Evolutionary conservation across 345 rosid genomes (phyloP), one percentile per base, ranked within the genome.

Genomic region (Kandelia obovata): DNA sequence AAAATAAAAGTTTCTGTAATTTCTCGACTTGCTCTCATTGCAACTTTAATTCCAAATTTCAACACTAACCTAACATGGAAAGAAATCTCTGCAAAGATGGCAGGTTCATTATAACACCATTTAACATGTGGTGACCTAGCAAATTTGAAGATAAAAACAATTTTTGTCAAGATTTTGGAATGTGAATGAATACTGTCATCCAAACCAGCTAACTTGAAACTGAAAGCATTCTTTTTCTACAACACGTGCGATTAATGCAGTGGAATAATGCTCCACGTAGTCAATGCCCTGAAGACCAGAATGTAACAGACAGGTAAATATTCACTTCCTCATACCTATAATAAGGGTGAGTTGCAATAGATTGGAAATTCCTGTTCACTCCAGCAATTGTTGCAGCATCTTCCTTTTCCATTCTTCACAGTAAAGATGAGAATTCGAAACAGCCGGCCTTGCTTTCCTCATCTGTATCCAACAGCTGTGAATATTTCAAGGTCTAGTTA

Each of bases 371-470:
- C 59, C 30, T 26, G 16, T 56, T 56, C 59, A 56, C 30, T 56
- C 28, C 28, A 20, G 23, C 59, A 19, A 5, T 51, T 35, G 46
- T 52, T 62, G 6, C 49, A 1, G 27, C 19, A 13, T 47, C 27
- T 56, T 19, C 34, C 39, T 43, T 71, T 75, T n/a, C 58, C 32
- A 25, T 61, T 27, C 32, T 57, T 53, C 28, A 37, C 27, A 49
- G 25, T 11, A 39, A 60, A 52, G 15, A 79, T 79, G 77, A 75
- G 77, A 69, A 72, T 76, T 59, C 69, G 71, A 34, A 70, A 80
- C 26, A 73, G 78, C 64, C 68, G 66, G 51, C 53, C 75, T 27
- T 63, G 72, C 47, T 72, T 73, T 53, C 62, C 75, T 37, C 21
- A 26, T 67, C 73, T 67, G 19, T 37, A 10, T 61, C 35, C 35